Evolutionary conservation across 1,284 basidiomycete genomes (phyloP), one percentile per base, ranked within the genome.

Genomic region (Malassezia dermatis): DNA sequence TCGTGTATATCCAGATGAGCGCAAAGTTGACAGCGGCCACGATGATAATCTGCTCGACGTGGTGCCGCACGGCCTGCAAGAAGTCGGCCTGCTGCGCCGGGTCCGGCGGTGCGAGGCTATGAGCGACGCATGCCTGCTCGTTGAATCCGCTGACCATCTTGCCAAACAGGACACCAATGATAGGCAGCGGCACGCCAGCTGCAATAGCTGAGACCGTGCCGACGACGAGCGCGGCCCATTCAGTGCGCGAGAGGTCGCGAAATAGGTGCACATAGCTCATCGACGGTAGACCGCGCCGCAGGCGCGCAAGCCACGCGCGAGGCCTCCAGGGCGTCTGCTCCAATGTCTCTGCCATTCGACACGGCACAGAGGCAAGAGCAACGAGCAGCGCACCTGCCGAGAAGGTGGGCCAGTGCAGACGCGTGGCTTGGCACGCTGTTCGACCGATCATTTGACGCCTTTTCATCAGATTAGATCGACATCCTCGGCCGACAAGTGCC

Each of bases 111-210:
- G 37, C 39, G 17, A 37, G 27, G 39, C 43, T 19, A 7, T 31
- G 44, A 1, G 15, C 7, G 8, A 42, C 27, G 52, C 67, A 69
- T 3, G 57, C 53, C 10, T 56, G 41, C 13, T 55, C 45, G 46
- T 69, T 69, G 61, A 69, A 69, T 21, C 63, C 59, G 44, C 67
- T 61, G 51, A 69, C 62, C 42, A 69, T 64, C 45, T 67, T 56
- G 34, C 67, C 67, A 23, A 69, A 67, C 21, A 69, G 51, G 32
- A 67, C 56, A 32, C 67, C 67, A 48, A 69, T 67, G 23, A 69
- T 56, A 0, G 67, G 67, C 6, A 69, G 61, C 15, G 67, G 67
- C 1, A 67, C 62, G 28, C 67, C 67, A 8, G 64, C 61, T 6
- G 62, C 65, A 28, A 69, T 60, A 19, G 67, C 63, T 1, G 63